Evolutionary conservation across 495 filamentous ascomycete genomes (phyloP).

Genomic region (Aspergillus bertholletiae): DNA sequence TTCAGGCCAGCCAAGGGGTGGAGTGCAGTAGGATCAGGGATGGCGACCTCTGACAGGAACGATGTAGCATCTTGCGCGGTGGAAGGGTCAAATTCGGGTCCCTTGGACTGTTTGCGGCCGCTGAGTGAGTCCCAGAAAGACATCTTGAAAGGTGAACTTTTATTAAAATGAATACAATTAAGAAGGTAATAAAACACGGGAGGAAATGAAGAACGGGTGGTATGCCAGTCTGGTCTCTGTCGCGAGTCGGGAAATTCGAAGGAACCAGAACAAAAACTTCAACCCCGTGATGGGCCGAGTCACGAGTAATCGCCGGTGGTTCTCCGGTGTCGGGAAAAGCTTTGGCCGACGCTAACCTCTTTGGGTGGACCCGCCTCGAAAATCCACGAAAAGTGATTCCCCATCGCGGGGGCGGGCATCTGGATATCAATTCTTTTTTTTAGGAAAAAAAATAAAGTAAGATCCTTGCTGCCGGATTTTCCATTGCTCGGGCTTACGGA

Average conservation of each 20-base stretch:
- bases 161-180: slow-evolving; percentile 24
- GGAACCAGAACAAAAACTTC: slow-evolving; percentile 40
- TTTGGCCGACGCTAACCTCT: slow-evolving; percentile 27
- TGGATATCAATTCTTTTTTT: slow-evolving; percentile 6
- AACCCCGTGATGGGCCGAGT: slow-evolving; percentile 34
- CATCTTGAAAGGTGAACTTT: slow-evolving; percentile 46
- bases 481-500: slow-evolving; percentile 14
- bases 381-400: slow-evolving; percentile 23
- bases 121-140: slow-evolving; percentile 85
- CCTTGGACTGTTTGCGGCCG: slow-evolving; percentile 70
- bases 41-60: slow-evolving; percentile 66
- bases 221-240: slow-evolving; percentile 18
- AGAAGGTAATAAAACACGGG: slow-evolving; percentile 17
- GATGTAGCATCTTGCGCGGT: slow-evolving; percentile 74
- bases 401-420: slow-evolving; percentile 14
- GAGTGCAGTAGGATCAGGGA: slow-evolving; percentile 79
- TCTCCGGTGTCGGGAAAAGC: slow-evolving; percentile 18
- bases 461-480: not conserved
- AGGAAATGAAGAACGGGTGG: slow-evolving; percentile 15
- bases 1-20: slow-evolving; percentile 95
- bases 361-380: slow-evolving; percentile 25
- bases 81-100: slow-evolving; percentile 62
- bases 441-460: not conserved
- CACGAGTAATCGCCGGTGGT: slow-evolving; percentile 3
- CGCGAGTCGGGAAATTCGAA: slow-evolving; percentile 8